A percentile compares a stretch with the other conserved stretches of the same genome.
phyloP scores from a whole-genome alignment of 2,329 filamentous ascomycete species.

The Microthyrium microscopicum region DNA sequence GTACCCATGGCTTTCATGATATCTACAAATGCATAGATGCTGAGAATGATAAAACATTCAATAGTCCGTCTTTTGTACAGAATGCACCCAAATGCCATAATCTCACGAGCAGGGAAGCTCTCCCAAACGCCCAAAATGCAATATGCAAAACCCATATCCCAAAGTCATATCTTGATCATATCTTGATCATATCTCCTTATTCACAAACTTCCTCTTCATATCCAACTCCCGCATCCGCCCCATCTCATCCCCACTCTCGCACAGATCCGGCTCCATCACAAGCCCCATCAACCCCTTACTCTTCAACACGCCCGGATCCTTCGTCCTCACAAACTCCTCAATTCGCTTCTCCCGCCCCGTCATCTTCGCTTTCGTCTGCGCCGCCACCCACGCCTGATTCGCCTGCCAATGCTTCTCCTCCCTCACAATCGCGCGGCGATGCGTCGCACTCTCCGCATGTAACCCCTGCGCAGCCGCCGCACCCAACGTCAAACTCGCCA shows the following conservation, averaged over 20 bases:
- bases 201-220: no score
- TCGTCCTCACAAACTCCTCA: slow-evolving; percentile 55
- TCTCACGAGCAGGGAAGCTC: no score
- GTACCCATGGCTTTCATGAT: no score
- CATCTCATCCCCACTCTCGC: slow-evolving; percentile 7
- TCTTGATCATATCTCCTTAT: no score
- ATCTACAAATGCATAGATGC: no score
- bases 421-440: slow-evolving; percentile 43
- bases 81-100: no score
- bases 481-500: slow-evolving; percentile 53
- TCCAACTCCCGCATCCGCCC: no score
- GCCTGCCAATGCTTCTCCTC: slow-evolving; percentile 50
- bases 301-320: slow-evolving; percentile 7
- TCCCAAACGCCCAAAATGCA: no score
- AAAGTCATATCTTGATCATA: no score
- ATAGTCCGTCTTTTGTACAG: no score
- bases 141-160: no score
- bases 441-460: slow-evolving; percentile 54
- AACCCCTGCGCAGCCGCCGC: slow-evolving; percentile 53
- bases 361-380: slow-evolving; percentile 38
- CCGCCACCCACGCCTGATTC: slow-evolving; percentile 46
- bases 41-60: no score
- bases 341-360: slow-evolving; percentile 44
- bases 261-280: slow-evolving; percentile 7
- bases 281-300: slow-evolving; percentile 6